Base-by-base conservation (phyloP, 164 flowering plant species). In the Stephania japonica region DNA sequence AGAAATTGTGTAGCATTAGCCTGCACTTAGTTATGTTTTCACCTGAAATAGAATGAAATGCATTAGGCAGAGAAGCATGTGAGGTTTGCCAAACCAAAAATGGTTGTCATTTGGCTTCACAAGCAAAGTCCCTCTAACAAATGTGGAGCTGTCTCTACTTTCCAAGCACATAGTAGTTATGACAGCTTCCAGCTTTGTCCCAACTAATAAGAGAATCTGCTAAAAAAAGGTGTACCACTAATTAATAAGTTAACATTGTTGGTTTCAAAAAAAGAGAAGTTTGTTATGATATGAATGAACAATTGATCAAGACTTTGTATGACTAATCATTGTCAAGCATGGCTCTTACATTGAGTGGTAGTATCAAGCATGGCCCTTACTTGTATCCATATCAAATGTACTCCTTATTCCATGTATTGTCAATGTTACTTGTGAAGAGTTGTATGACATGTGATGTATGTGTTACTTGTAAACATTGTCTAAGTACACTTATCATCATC, bases 21-120 rank as follows among this genome's bases (percentile, higher is more conserved):
- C 53, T 16, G 10, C 7, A 42, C 14, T 67, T 42, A 6, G 8
- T 4, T 19, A 59, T n/a, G 64, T 5, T 32, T 56, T 74, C 86
- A 87, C 95, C 89, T 85, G 82, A 73, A 90, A 90, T 5, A 89
- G 78, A 69, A 83, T 81, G 79, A 74, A 83, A 74, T 87, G 92
- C 16, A 87, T 75, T 19, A 89, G 80, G 47, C 78, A 75, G 50
- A 90, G 81, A 66, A 87, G 83, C 68, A 78, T 81, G 18, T 81
- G 71, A 18, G 95, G 96, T 2, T 72, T 73, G 4, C 79, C 72
- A 59, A 90, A 87, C 93, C 91, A 89, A 77, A 90, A 89, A 70
- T 84, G 83, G 6, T 78, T 74, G 73, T 89, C 83, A 68, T 80
- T 80, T 27, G 90, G 96, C 75, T 81, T 76, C 61, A 90, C 93